Percentiles rank a stretch among this genome's conserved stretches.
Evolutionary conservation across 805 yeast species (phyloP).

Genomic region (Yamadazyma ubonensis): DNA sequence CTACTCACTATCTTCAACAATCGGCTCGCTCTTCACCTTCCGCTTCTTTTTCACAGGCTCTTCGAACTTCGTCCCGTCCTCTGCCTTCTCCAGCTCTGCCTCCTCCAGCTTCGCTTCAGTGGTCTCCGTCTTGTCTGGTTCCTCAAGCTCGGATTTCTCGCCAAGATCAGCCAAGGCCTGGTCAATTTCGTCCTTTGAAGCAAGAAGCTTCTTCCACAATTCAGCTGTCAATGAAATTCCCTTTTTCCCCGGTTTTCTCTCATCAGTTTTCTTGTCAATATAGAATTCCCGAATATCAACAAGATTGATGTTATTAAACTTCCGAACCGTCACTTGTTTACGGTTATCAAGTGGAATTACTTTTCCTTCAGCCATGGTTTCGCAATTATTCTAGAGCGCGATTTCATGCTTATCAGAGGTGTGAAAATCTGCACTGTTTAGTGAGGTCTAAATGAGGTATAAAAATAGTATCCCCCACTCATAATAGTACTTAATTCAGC

Average conservation of each 20-base stretch:
- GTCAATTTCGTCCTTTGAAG: conserved; percentile 45
- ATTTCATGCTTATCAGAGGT: not conserved
- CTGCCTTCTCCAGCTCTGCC: conserved; percentile 9
- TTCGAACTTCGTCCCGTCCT: not conserved
- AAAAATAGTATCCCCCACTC: too few species aligned
- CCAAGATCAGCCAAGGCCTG: conserved; percentile 46
- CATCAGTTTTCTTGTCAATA: conserved; percentile 50
- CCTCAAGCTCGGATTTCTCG: conserved; percentile 12
- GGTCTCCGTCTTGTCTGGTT: not conserved
- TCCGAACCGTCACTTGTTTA: conserved; percentile 72
- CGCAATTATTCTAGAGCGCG: not conserved
- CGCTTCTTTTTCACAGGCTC: not conserved
- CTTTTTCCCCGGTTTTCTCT: conserved; percentile 78
- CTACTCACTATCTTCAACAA: conserved; percentile 8
- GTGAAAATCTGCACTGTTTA: too few species aligned
- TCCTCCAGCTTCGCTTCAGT: not conserved
- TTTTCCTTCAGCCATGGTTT: conserved; percentile 10
- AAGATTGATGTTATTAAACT: conserved; percentile 62
- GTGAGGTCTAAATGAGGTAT: too few species aligned
- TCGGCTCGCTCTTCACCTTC: not conserved
- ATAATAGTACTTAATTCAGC: too few species aligned
- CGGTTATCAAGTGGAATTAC: conserved; percentile 28
- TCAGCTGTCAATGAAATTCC: conserved; percentile 62
- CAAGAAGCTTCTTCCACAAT: conserved; percentile 51
- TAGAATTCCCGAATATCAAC: conserved; percentile 88